Base-by-base conservation (phyloP, 176 grass and related monocot species). In the Triticum dicoccoides region DNA sequence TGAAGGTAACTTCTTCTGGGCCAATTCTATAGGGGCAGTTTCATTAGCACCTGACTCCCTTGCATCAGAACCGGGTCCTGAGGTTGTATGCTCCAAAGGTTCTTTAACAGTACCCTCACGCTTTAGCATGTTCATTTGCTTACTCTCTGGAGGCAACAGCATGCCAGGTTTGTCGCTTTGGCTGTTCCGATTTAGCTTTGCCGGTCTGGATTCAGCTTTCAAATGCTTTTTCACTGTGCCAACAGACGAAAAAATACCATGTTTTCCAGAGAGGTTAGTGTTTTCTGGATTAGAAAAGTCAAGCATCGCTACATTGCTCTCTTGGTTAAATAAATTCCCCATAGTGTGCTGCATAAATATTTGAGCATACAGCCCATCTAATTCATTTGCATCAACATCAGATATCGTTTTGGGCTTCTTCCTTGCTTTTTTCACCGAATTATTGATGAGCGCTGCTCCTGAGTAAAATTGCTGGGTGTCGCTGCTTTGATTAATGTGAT, bases 351-450 rank as follows among this genome's bases (percentile, higher is more conserved):
- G 77, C 44, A 80, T 82, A 52, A 41, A 62, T 38, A 69, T 86
- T 76, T 79, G 71, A 78, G 67, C 77, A 66, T 47, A 78, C 76
- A 83, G 23, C 29, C 32, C 89, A 80, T 90, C 84, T 35, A 89
- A 73, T 85, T 77, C 87, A 72, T 49, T 65, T 80, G 87, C 69
- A 74, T 87, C 87, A 52, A 90, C 87, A 88, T 92, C 87, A 41
- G 86, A 93, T 87, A 87, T 91, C 30, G 74, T 87, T 81, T 93
- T 94, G 9, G 90, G 89, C 64, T 92, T 93, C 85, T 96, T 99
- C 52, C 68, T 83, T 77, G 61, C 21, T 71, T 83, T 94, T 76
- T 92, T 94, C 10, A 86, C 86, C 23, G 68, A 89, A 83, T 71
- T 92, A 86, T 90, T 85, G 68, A 81, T n/a, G 59, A 82, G 25